These are phyloP conservation scores for Curvularia spicifera DNA, from an alignment of 2,329 filamentous ascomycete genomes.

Conservation along the genomic window DNA sequence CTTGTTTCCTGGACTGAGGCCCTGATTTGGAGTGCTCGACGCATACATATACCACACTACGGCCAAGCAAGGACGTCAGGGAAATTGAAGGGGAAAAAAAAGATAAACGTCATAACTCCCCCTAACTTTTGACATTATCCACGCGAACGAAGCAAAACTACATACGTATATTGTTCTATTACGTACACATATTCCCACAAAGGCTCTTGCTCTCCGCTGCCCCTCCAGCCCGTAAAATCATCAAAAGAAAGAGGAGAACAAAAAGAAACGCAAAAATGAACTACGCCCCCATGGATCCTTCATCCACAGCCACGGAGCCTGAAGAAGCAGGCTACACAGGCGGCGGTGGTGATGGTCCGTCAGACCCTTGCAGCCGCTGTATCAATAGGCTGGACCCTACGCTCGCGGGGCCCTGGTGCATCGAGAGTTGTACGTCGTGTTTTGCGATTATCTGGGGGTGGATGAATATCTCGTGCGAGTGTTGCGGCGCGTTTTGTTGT, in stretches of 20 bases:
- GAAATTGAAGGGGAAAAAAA: too few relatives aligned
- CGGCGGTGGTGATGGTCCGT: not conserved
- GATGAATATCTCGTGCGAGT: not conserved
- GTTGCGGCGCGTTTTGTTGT: conserved; percentile 1
- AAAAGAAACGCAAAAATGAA: conserved; percentile 15
- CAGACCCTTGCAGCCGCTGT: conserved; percentile 10
- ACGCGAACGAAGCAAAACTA: too few relatives aligned
- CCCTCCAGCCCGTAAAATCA: too few relatives aligned
- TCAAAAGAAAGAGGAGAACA: not conserved
- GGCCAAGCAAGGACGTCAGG: too few relatives aligned
- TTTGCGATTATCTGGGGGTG: conserved; percentile 7
- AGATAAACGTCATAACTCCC: too few relatives aligned
- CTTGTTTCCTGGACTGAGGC: too few relatives aligned
- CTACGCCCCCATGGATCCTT: conserved; percentile 19
- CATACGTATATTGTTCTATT: too few relatives aligned
- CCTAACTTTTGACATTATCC: too few relatives aligned
- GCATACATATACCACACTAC: too few relatives aligned
- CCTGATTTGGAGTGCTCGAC: too few relatives aligned
- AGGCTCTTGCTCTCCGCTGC: too few relatives aligned
- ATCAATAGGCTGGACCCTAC: conserved; percentile 13
- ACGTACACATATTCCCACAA: too few relatives aligned
- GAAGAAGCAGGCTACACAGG: conserved; percentile 14
- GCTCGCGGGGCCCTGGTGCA: conserved; percentile 8
- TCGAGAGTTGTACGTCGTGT: conserved; percentile 13
- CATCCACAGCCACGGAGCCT: not conserved